Evolutionary conservation across 1,284 basidiomycete species (phyloP).

Genomic region (Neotropicomus parvogracilis): DNA sequence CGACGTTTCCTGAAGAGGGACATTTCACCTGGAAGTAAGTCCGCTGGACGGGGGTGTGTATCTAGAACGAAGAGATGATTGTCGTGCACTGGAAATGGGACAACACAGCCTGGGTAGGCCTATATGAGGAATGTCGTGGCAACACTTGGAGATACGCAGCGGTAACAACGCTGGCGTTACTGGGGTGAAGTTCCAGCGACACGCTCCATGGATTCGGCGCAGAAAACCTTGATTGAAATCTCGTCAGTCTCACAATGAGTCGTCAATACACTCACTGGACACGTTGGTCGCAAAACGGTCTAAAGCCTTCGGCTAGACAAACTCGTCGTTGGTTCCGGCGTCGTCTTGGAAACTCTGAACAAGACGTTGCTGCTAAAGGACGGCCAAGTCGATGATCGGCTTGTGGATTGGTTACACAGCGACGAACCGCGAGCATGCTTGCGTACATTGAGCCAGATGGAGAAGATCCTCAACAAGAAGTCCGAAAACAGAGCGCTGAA

Average conservation of each 20-base stretch:
- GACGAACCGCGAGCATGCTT: constrained; percentile 2
- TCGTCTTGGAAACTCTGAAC: constrained; percentile 4
- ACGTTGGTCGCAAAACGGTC: constrained; percentile 4
- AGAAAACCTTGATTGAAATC: constrained; percentile 6
- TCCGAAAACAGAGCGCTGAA: neutral
- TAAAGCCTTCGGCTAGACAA: constrained; percentile 14
- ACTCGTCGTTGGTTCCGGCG: constrained; percentile 4
- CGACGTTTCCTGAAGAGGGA: neutral
- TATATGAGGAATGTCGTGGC: no score
- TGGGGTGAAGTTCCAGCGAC: no score
- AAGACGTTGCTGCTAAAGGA: neutral
- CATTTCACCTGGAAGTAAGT: no score
- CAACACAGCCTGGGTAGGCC: no score
- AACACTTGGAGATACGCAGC: no score
- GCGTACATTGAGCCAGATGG: constrained; percentile 4
- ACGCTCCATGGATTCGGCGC: neutral
- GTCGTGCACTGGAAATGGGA: no score
- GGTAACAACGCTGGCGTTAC: no score
- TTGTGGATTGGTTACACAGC: constrained; percentile 4
- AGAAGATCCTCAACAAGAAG: neutral
- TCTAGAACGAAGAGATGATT: no score
- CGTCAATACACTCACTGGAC: neutral
- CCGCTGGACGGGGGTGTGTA: no score
- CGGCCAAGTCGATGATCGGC: constrained; percentile 2
- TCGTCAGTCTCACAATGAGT: constrained; percentile 6